Evolutionary conservation across 768 basidiomycete genomes (phyloP), one percentile per base, ranked within the genome.

Genomic region (Lactifluus echinatus): DNA sequence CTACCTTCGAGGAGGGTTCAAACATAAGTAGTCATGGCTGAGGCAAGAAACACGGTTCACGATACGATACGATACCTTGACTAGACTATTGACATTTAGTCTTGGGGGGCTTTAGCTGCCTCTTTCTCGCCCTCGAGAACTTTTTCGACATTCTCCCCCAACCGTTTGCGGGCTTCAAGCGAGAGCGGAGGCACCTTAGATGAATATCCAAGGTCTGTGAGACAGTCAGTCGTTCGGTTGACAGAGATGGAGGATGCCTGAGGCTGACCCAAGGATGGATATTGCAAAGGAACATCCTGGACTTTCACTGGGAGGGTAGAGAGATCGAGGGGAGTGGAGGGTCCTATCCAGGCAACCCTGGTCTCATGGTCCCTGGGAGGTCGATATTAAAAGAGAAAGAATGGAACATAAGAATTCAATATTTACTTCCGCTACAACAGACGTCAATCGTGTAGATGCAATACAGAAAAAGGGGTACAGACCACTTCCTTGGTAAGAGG

Each of bases 341-440:
- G 79, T 0, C 88, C 87, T 15, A 90, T 77, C 88, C 87, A 90
- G 1, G 87, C 82, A 23, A 70, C 75, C 3, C 88, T 80, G n/a
- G 70, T 58, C 63, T 85, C 81, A 62, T 90, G 87, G 66, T 89
- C 88, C 55, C 84, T 88, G 59, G 8, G 34, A 33, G 3, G 17
- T 40, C 19, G 39, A 8, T 15, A 37, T 0, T 29, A 43, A 53
- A 60, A 15, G 52, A 45, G n/a, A 43, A 50, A 28, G 23, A 28
- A 14, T 45, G 23, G 8, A 33, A 12, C 14, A 29, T 5, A 11
- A 12, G 3, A 19, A 8, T 11, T 12, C 6, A 26, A n/a, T 7
- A 68, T 81, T 54, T 62, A 84, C 83, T 70, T 75, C 24, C 44
- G 29, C 53, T 54, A 17, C 19, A 21, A 28, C 19, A 29, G 2